These are phyloP conservation scores for Boletellus deceptivus DNA, from an alignment of 1,284 basidiomycete genomes.

Conservation along the genomic window DNA sequence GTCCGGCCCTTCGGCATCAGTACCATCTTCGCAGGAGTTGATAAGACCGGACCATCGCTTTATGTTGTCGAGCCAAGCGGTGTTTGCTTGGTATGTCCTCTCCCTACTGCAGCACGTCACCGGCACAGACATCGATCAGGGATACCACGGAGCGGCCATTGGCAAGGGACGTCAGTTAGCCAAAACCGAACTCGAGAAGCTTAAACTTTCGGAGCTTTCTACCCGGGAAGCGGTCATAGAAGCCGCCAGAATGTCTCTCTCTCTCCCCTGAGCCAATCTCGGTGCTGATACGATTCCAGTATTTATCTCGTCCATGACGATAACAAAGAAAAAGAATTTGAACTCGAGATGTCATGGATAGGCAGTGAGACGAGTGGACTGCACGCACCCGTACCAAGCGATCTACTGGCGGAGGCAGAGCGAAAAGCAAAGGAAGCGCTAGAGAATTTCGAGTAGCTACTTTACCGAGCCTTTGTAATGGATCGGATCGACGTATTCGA, in stretches of 20 bases:
- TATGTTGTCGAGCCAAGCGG: conserved; percentile 96
- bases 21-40: conserved; percentile 86
- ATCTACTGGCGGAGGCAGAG: conserved; percentile 85
- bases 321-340: conserved; percentile 96
- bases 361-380: conserved; percentile 80
- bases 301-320: conserved; percentile 99
- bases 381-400: conserved; percentile 83
- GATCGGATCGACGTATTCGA: conserved; percentile 5
- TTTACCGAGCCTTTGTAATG: conserved; percentile 9
- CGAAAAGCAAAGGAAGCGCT: conserved; percentile 85
- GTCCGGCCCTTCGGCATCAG: conserved; percentile 97
- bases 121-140: conserved; percentile 44
- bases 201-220: conserved; percentile 78
- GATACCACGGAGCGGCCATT: conserved; percentile 91
- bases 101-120: neutral
- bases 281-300: conserved; percentile 44
- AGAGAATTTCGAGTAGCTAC: conserved; percentile 78
- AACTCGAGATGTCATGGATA: conserved; percentile 98
- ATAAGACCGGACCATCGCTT: conserved; percentile 85
- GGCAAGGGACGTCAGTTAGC: conserved; percentile 97
- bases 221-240: conserved; percentile 86
- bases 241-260: conserved; percentile 88
- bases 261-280: neutral
- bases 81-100: conserved; percentile 73
- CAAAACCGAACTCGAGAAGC: conserved; percentile 98